A percentile compares a stretch with the other conserved stretches of the same genome.
These are phyloP conservation scores for Aspergillus hortae DNA, from an alignment of 2,329 filamentous ascomycete genomes.

Conservation along the genomic window DNA sequence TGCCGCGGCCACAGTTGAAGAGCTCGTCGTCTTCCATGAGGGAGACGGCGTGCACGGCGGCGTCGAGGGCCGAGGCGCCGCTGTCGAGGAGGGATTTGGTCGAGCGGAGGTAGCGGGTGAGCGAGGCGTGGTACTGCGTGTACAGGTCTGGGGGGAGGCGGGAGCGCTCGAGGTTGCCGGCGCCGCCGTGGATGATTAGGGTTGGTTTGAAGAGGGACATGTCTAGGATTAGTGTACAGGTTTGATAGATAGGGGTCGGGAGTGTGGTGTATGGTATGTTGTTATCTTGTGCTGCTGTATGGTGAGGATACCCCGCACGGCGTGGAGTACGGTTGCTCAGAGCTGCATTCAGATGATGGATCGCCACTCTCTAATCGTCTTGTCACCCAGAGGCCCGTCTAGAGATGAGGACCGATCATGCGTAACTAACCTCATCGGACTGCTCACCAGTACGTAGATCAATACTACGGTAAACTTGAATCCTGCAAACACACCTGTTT, in stretches of 20 bases:
- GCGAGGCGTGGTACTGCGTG: slow-evolving; percentile 55
- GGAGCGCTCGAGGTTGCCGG: slow-evolving; percentile 63
- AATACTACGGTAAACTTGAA: neutral
- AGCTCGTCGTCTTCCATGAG: slow-evolving; percentile 75
- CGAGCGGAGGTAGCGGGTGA: slow-evolving; percentile 58
- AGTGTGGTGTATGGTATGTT: neutral
- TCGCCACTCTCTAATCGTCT: too few species aligned
- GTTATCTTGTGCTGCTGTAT: too few species aligned
- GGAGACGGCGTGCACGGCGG: slow-evolving; percentile 70
- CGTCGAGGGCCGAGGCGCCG: slow-evolving; percentile 62
- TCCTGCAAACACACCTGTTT: slow-evolving; percentile 24
- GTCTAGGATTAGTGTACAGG: too few species aligned
- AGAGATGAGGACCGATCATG: too few species aligned
- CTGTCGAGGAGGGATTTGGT: slow-evolving; percentile 39
- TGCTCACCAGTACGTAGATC: too few species aligned
- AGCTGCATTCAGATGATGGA: too few species aligned
- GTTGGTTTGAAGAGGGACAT: slow-evolving; percentile 46
- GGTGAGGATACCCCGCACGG: too few species aligned
- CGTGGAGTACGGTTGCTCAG: too few species aligned
- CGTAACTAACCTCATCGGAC: too few species aligned
- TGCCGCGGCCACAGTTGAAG: slow-evolving; percentile 80
- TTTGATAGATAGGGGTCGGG: neutral
- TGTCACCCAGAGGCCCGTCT: too few species aligned
- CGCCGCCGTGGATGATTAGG: slow-evolving; percentile 69
- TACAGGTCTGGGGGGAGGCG: slow-evolving; percentile 59